phyloP scores from a whole-genome alignment of 805 yeast species.

The Suhomyces sp. region DNA sequence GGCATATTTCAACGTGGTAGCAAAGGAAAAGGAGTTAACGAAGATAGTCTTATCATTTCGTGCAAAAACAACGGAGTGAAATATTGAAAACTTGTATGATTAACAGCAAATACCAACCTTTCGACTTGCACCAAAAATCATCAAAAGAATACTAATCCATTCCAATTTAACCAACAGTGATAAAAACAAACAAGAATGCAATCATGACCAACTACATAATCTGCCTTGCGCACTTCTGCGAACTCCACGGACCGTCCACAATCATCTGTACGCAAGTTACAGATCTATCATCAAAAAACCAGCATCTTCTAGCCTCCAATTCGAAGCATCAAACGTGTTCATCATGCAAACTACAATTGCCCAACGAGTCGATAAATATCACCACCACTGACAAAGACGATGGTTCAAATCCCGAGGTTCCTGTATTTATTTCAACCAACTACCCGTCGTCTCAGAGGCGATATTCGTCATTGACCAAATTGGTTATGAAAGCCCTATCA shows the following conservation, averaged over 20 bases:
- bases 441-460: constrained; percentile 51
- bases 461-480: constrained; percentile 55
- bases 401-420: constrained; percentile 6
- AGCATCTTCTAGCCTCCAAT: constrained; percentile 37
- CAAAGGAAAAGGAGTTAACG: too few relatives aligned
- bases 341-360: constrained; percentile 58
- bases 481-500: constrained; percentile 62
- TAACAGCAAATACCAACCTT: too few relatives aligned
- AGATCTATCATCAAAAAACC: constrained; percentile 14
- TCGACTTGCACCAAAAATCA: too few relatives aligned
- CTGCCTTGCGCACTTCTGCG: constrained; percentile 73
- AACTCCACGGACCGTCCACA: constrained; percentile 71
- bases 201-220: constrained; percentile 44
- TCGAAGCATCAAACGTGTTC: constrained; percentile 49
- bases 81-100: too few relatives aligned
- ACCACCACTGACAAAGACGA: constrained; percentile 22
- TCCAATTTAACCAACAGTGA: too few relatives aligned
- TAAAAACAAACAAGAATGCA: too few relatives aligned
- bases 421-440: constrained; percentile 52
- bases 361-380: constrained; percentile 29
- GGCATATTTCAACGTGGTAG: too few relatives aligned
- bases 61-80: too few relatives aligned
- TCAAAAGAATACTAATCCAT: too few relatives aligned
- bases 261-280: constrained; percentile 51
- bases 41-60: too few relatives aligned